Evolutionary conservation across 169 alveolate species (phyloP), one percentile per base, ranked within the genome.

Genomic region (Plasmodium coatneyi): DNA sequence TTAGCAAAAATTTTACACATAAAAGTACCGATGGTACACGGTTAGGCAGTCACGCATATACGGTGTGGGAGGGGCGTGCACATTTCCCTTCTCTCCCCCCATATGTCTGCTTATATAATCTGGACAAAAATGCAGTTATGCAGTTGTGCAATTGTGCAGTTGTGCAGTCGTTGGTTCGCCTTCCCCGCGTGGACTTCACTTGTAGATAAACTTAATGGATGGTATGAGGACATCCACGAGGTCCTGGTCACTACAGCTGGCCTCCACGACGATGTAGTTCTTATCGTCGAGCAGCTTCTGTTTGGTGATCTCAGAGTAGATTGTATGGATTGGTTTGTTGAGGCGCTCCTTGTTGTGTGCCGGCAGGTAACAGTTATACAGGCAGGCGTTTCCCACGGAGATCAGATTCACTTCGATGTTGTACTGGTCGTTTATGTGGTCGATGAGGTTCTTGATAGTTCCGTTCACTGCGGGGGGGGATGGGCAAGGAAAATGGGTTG

Each of bases 151-250:
- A n/a, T n/a, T n/a, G n/a, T 16, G 60, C 60, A 12, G 60, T 16
- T 49, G 60, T 14, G 22, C 5, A 0, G 2, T 46, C 0, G 0
- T 9, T 12, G 60, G 25, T 49, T 49, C 16, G 25, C 60, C 60
- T 12, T 3, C 60, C 56, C 56, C 56, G 56, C 12, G 56, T 46
- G 56, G 56, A 46, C 56, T 43, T 43, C 52, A 92, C 91, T 95
- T 92, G 94, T 97, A 97, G 79, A 93, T 95, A 91, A 96, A 97
- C 80, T 97, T 97, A 34, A 97, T 96, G 79, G 98, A 95, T 6
- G 99, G 99, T 36, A 97, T 96, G 34, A 96, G 97, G 34, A 96
- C 97, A 87, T 97, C 99, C 49, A 96, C 98, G 49, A 97, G 98
- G 80, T 97, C 98, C 30, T 93, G 96, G 71, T 97, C 99, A 54